phyloP scores from a whole-genome alignment of 768 basidiomycete genomes.

The Phaffia australis region DNA sequence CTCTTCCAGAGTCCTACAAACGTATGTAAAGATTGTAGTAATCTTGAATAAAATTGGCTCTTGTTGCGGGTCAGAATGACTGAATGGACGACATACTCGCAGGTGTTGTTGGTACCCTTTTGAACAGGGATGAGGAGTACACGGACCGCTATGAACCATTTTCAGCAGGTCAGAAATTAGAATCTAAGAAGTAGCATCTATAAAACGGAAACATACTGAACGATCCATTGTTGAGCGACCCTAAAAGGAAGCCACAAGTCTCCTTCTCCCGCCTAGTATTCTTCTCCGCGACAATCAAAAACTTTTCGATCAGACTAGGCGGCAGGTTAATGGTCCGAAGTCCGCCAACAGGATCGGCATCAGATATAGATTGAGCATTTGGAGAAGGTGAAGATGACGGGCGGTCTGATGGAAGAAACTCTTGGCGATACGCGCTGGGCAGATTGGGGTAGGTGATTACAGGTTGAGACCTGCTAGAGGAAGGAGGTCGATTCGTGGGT shows the following conservation, averaged over 20 bases:
- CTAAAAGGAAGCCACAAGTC: slow-evolving; percentile 76
- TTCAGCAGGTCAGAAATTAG: too few species aligned
- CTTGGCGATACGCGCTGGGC: background rate
- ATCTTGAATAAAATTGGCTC: background rate
- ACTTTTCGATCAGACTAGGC: slow-evolving; percentile 58
- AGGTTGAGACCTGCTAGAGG: background rate
- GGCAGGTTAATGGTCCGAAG: slow-evolving; percentile 61
- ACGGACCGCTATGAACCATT: slow-evolving; percentile 45
- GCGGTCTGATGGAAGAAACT: background rate
- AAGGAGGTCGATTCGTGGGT: background rate
- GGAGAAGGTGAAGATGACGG: slow-evolving; percentile 2
- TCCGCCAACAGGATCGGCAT: too few species aligned
- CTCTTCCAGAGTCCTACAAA: slow-evolving; percentile 66
- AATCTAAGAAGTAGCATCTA: background rate
- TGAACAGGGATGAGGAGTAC: slow-evolving; percentile 81
- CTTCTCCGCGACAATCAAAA: slow-evolving; percentile 61
- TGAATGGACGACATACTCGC: slow-evolving; percentile 34
- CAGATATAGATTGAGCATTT: too few species aligned
- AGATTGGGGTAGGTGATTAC: background rate
- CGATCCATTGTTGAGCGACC: slow-evolving; percentile 40
- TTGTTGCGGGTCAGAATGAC: too few species aligned
- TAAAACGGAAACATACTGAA: slow-evolving; percentile 15
- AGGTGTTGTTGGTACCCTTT: slow-evolving; percentile 79
- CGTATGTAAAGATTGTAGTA: background rate
- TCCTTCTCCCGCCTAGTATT: slow-evolving; percentile 72